Base-by-base conservation (phyloP, 352 stramenopile species). In the Peronospora destructor region DNA sequence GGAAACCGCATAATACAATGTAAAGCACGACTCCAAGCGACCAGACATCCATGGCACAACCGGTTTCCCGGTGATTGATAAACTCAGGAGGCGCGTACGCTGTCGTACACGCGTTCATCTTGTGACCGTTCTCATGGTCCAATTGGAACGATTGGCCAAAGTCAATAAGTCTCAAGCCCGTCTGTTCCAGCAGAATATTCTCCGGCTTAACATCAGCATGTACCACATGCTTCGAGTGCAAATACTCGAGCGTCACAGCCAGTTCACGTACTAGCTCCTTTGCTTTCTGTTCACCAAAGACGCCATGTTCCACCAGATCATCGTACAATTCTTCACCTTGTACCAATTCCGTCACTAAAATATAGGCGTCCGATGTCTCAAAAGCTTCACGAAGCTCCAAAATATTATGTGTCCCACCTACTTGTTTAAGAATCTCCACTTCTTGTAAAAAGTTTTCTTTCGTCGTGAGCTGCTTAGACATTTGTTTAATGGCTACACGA, bases 101-200 rank as follows among this genome's bases (percentile, higher is more conserved):
- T 0, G 53, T 63, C 4, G 72, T 76, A 39, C 59, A 73, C 23
- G 53, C 63, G 17, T 52, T 14, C 38, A 60, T 26, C 34, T 56
- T 59, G 16, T 40, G 49, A 13, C 53, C 25, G 12, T 28, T 37
- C 2, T 36, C 21, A 10, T 61, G 52, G 3, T 66, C 36, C 25
- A 73, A 39, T 8, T 50, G 55, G 45, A 76, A 81, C 11, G 82
- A 84, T 29, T 98, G 71, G 7, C 78, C 78, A 64, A 90, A 90
- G 62, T 90, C 76, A 32, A 86, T 85, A 28, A 90, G 64, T 11
- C 73, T 64, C 19, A 98, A 59, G 12, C 46, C 53, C 21, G 45
- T 41, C 42, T 56, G 14, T 39, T 68, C 39, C n/a, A 82, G 42
- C 21, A 83, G 45, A 38, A 83, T 80, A 47, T 83, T 83, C 48